Percentiles rank a stretch among this genome's conserved stretches.
These are phyloP conservation scores for Boletales sp. DNA, from an alignment of 768 basidiomycete genomes.

Conservation along the genomic window DNA sequence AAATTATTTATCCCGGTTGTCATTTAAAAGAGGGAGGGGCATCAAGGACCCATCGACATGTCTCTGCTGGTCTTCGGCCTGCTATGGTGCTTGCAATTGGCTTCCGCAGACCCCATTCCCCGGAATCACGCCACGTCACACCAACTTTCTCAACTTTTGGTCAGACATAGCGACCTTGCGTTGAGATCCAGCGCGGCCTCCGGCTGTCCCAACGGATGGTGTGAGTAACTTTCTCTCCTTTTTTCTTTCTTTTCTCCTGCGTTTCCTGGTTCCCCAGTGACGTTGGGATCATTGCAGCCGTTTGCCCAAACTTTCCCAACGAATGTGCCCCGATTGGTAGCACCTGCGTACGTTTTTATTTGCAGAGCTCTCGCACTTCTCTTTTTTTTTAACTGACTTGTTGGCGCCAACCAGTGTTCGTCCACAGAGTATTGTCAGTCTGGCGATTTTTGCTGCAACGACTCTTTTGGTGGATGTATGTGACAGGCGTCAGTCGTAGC, in stretches of 20 bases:
- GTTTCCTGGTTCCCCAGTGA: neutral
- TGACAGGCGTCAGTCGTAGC: neutral
- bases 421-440: constrained; percentile 8
- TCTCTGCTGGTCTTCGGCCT: constrained; percentile 6
- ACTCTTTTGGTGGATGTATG: constrained; percentile 22
- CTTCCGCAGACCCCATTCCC: neutral
- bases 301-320: constrained; percentile 16
- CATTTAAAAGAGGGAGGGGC: constrained; percentile 1
- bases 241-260: neutral
- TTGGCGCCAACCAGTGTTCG: constrained; percentile 10
- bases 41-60: constrained; percentile 3
- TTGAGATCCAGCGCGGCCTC: neutral
- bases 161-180: constrained; percentile 2
- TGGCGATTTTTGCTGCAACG: constrained; percentile 18
- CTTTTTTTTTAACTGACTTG: neutral
- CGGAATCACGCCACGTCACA: neutral
- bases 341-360: constrained; percentile 15
- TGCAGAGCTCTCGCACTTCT: too few species aligned
- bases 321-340: constrained; percentile 15
- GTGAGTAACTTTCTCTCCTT: constrained; percentile 3
- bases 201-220: constrained; percentile 10
- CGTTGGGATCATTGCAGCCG: constrained; percentile 3
- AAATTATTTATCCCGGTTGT: neutral
- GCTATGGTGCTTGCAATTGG: constrained; percentile 8
- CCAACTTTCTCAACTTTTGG: constrained; percentile 12